Percentiles rank a stretch among this genome's conserved stretches.
Conservation (phyloP, 495 filamentous ascomycete species). For the Staphylotrichum tortipilum region DNA sequence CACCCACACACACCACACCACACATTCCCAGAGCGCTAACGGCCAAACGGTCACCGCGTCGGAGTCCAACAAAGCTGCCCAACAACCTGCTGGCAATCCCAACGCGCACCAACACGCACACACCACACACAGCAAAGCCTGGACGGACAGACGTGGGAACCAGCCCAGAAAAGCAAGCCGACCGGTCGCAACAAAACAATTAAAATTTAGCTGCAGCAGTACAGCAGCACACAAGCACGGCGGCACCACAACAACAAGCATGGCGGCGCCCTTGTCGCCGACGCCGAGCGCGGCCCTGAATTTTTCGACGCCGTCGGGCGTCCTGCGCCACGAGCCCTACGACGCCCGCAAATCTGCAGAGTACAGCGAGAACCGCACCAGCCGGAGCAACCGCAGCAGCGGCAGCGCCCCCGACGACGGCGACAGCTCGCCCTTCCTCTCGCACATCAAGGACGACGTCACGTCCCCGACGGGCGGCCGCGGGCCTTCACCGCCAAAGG, state of each 20-base stretch:
- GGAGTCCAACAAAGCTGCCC: too few species aligned
- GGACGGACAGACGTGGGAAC: too few species aligned
- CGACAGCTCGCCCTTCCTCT: constrained; percentile 22
- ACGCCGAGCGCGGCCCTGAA: constrained; percentile 30
- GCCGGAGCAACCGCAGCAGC: not conserved
- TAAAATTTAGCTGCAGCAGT: too few species aligned
- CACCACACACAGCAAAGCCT: too few species aligned
- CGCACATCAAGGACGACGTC: constrained; percentile 21
- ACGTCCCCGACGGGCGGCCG: constrained; percentile 17
- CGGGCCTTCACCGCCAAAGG: constrained; percentile 27
- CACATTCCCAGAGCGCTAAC: not conserved
- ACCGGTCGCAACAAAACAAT: not conserved
- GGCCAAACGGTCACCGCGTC: too few species aligned
- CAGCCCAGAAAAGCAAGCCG: too few species aligned
- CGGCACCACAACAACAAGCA: too few species aligned
- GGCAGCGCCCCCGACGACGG: constrained; percentile 7
- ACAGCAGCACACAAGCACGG: too few species aligned
- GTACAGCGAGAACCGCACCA: constrained; percentile 13
- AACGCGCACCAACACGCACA: too few species aligned
- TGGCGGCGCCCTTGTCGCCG: constrained; percentile 33
- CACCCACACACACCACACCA: too few species aligned
- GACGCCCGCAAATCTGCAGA: constrained; percentile 14
- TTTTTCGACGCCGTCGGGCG: constrained; percentile 24
- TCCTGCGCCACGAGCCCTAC: constrained; percentile 19
- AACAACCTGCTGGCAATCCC: too few species aligned